Conservation (phyloP, 805 yeast genomes). For the Barnettozyma sp. region DNA sequence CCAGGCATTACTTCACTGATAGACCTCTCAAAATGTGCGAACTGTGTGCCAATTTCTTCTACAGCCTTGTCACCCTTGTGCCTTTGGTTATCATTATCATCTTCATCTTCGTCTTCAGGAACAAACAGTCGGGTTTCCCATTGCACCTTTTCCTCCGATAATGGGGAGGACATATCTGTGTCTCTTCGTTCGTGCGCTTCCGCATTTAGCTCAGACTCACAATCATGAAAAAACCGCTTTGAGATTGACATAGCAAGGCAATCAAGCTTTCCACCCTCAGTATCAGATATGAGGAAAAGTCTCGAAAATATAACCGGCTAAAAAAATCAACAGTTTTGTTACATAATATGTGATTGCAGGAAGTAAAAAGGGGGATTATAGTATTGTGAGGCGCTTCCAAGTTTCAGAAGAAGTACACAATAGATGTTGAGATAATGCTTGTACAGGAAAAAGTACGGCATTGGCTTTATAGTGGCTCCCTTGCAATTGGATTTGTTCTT, state of each 20-base stretch:
- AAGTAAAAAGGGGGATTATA: too few species aligned
- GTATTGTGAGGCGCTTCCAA: too few species aligned
- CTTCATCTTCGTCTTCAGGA: constrained; percentile 16
- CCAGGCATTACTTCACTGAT: constrained; percentile 31
- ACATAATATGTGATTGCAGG: too few species aligned
- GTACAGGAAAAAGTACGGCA: constrained; percentile 15
- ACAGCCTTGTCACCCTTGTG: too few species aligned
- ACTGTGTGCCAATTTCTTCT: too few species aligned
- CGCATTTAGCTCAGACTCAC: not conserved
- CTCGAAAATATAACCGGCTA: not conserved
- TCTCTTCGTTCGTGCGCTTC: not conserved
- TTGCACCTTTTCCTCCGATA: too few species aligned
- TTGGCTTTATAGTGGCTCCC: constrained; percentile 43
- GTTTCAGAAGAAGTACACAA: too few species aligned
- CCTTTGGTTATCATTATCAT: too few species aligned
- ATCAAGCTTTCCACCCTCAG: too few species aligned
- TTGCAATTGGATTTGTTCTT: constrained; percentile 33
- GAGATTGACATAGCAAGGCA: constrained; percentile 8
- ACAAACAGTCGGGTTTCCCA: constrained; percentile 8
- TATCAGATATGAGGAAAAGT: too few species aligned
- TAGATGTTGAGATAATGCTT: too few species aligned
- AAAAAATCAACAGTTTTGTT: not conserved
- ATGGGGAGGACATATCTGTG: not conserved
- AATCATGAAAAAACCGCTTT: constrained; percentile 15
- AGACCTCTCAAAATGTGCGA: constrained; percentile 26